Evolutionary conservation across 148 eudicot genomes (phyloP), one percentile per base, ranked within the genome.

Genomic region (Cornus kousa): DNA sequence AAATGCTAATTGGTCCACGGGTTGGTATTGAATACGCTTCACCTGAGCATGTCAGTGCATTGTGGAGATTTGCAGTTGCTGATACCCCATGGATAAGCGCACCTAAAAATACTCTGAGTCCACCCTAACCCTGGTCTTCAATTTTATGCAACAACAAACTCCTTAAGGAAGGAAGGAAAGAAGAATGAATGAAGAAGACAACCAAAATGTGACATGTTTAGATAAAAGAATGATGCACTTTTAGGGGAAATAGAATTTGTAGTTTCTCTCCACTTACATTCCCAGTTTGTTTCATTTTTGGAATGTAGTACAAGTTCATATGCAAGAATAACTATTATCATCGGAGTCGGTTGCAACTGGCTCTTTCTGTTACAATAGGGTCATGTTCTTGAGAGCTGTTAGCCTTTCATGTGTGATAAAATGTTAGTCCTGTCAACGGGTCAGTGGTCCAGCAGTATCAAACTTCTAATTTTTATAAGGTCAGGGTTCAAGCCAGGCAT

Each of bases 31-130:
- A 95, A 33, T 95, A 95, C 82, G 99, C 99, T 70, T 81, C 74
- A 46, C 88, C 93, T 46, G 95, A 95, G 80, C 94, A 95, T 84
- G 89, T 89, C 35, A 88, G 75, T 75, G 99, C 99, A 39, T 83
- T 84, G 7, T 95, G 99, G 97, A 93, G 99, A 85, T 95, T 93
- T 67, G 97, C 97, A 8, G 80, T 93, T 74, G 97, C 95, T 23
- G 95, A 87, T 75, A 85, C 84, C 60, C 89, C 89, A 55, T 95
- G 99, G 97, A 84, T 91, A 72, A 93, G 97, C 90, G 95, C 99
- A 76, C 99, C 97, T 16, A 95, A 88, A 84, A 93, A 87, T 80
- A 91, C 95, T 20, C 95, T 94, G 55, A 76, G 87, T 7, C 85
- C 88, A 70, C 89, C 85, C 68, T 84, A 81, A 87, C 68, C 46